These are phyloP conservation scores for Vitis labrusca DNA, from an alignment of 164 flowering plant genomes.

Conservation along the genomic window DNA sequence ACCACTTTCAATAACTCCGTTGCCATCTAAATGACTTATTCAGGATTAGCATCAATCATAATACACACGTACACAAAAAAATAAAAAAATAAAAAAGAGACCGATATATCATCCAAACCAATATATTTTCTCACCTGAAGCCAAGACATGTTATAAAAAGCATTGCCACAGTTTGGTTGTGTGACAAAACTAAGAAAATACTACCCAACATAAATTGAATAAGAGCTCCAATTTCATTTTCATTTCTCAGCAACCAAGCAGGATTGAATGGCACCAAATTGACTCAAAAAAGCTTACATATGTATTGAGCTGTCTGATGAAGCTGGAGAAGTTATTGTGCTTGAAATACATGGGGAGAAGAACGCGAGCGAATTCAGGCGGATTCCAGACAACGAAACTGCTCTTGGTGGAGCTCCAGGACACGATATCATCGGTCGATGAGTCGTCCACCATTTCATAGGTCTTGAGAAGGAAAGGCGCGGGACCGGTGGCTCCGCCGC, in stretches of 20 bases:
- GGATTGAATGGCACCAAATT: too few species aligned
- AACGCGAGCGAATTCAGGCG: conserved; percentile 65
- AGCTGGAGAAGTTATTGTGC: conserved; percentile 90
- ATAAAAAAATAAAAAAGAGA: too few species aligned
- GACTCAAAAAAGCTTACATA: conserved; percentile 43
- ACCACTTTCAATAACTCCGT: too few species aligned
- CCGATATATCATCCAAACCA: too few species aligned
- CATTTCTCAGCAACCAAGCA: too few species aligned
- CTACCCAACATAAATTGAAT: neutral
- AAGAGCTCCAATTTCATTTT: neutral
- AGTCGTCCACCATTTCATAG: conserved; percentile 85
- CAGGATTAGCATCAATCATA: too few species aligned
- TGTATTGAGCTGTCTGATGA: conserved; percentile 85
- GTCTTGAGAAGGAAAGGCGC: conserved; percentile 85
- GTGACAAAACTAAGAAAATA: neutral
- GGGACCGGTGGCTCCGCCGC: conserved; percentile 63
- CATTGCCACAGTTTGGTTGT: too few species aligned
- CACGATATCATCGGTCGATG: conserved; percentile 68
- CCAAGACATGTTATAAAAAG: too few species aligned
- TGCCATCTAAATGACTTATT: too few species aligned
- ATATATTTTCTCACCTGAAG: too few species aligned
- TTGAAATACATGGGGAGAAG: conserved; percentile 81
- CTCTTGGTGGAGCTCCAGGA: conserved; percentile 63
- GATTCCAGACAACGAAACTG: conserved; percentile 88
- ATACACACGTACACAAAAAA: too few species aligned